A percentile compares a stretch with the other conserved stretches of the same genome.
Conservation (phyloP, 805 yeast species). For the Diddensiella transvaalensis region DNA sequence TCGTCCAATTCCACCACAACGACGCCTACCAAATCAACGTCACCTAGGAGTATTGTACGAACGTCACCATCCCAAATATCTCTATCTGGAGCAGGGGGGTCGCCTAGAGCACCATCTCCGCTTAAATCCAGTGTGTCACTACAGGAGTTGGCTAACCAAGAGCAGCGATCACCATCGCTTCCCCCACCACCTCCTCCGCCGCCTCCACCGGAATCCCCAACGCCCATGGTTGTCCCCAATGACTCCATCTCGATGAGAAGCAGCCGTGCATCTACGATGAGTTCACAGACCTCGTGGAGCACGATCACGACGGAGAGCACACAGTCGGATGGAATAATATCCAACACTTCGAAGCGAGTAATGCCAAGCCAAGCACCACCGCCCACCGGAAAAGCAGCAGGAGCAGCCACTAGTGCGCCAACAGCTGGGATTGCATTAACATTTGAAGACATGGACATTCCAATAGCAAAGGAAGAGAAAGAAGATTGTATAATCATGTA, state of each 20-base stretch:
- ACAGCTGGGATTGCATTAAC: slow-evolving; percentile 27
- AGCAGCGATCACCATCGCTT: not conserved
- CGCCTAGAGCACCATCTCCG: not conserved
- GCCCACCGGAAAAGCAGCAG: not conserved
- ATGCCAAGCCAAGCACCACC: not conserved
- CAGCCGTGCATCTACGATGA: slow-evolving; percentile 14
- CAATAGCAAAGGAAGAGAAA: slow-evolving; percentile 25
- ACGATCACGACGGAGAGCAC: slow-evolving; percentile 5
- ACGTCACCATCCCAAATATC: not conserved
- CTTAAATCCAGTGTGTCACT: not conserved
- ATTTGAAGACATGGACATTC: slow-evolving; percentile 36
- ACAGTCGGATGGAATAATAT: not conserved
- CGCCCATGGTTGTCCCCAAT: not conserved
- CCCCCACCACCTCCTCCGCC: not conserved
- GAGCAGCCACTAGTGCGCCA: not conserved
- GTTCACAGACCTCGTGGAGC: slow-evolving; percentile 9
- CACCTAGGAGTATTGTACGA: not conserved
- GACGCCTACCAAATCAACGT: not conserved
- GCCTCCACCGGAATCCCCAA: not conserved
- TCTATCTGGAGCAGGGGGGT: not conserved
- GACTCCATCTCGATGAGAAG: not conserved
- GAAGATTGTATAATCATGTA: slow-evolving; percentile 33
- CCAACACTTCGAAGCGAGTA: not conserved
- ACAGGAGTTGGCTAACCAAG: not conserved
- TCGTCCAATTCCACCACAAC: not conserved